These are phyloP conservation scores for Plasmodium malariae DNA, from an alignment of 169 alveolate genomes.

Conservation along the genomic window DNA sequence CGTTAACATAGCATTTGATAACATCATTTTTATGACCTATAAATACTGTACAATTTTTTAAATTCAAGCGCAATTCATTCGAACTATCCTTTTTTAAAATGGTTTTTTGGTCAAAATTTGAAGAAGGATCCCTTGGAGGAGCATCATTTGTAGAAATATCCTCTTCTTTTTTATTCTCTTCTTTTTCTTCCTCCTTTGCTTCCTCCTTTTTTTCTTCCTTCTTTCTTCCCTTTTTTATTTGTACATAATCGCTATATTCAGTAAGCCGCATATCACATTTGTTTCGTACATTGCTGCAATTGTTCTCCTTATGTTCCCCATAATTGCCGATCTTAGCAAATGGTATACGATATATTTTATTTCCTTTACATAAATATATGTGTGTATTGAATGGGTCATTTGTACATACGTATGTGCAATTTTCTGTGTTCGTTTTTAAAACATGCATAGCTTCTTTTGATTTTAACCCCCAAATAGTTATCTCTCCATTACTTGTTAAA, in stretches of 20 bases:
- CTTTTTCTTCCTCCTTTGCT: not conserved
- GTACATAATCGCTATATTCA: constrained; percentile 27
- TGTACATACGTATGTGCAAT: constrained; percentile 63
- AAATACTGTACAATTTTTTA: constrained; percentile 52
- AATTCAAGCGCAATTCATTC: constrained; percentile 4
- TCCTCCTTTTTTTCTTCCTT: not conserved
- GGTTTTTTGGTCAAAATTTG: not conserved
- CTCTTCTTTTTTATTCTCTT: not conserved
- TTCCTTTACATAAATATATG: constrained; percentile 59
- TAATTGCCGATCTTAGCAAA: constrained; percentile 7
- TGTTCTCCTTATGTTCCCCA: not conserved
- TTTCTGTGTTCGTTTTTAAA: constrained; percentile 44
- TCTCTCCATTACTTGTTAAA: constrained; percentile 43
- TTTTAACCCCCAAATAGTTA: constrained; percentile 66
- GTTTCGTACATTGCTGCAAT: not conserved
- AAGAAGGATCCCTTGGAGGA: not conserved
- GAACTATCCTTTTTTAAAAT: constrained; percentile 1
- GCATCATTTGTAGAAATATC: not conserved
- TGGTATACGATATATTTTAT: constrained; percentile 67
- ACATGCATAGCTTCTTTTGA: constrained; percentile 36
- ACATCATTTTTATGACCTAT: constrained; percentile 72
- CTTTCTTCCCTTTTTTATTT: not conserved
- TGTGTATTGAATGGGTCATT: constrained; percentile 74
- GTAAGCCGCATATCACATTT: not conserved
- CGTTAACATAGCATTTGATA: constrained; percentile 69